Percentiles rank a stretch among this genome's conserved stretches.
Conservation (phyloP, 345 rosid genomes). For the Lepidium didymum region DNA sequence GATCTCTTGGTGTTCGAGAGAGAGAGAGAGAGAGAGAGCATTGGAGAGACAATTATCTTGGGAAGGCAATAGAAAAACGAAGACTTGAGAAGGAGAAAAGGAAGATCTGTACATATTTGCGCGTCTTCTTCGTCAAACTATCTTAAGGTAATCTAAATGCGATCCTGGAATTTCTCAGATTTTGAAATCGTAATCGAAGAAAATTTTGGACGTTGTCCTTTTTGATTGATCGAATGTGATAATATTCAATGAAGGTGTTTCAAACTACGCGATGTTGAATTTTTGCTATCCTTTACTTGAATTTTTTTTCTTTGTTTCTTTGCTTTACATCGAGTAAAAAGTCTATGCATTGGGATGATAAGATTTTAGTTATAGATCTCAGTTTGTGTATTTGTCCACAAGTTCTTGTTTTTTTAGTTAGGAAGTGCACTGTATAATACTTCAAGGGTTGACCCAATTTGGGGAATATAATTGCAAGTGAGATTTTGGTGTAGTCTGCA, state of each 20-base stretch:
- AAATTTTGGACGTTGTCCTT: background rate
- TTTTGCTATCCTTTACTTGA: slow-evolving; percentile 24
- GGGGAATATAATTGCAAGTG: slow-evolving; percentile 7
- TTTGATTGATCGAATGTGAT: background rate
- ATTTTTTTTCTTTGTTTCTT: background rate
- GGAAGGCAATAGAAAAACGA: background rate
- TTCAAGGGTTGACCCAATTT: slow-evolving; percentile 32
- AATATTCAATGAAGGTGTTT: background rate
- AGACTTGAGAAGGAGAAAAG: background rate
- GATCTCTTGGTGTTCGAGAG: slow-evolving; percentile 30
- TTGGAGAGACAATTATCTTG: slow-evolving; percentile 1
- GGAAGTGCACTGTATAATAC: background rate
- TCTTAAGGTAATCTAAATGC: slow-evolving; percentile 24
- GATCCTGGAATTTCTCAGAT: slow-evolving; percentile 5
- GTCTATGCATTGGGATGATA: slow-evolving; percentile 1
- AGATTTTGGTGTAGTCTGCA: background rate
- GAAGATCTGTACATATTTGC: slow-evolving; percentile 21
- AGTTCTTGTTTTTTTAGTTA: background rate
- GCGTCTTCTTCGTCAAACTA: slow-evolving; percentile 16
- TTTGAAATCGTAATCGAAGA: background rate
- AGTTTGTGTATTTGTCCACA: background rate
- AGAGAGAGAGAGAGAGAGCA: slow-evolving; percentile 23
- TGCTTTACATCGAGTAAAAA: slow-evolving; percentile 32
- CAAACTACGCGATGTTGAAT: slow-evolving; percentile 25
- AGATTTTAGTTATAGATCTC: slow-evolving; percentile 16